These are phyloP conservation scores for Pseudozyma pruni DNA, from an alignment of 1,284 basidiomycete genomes.

Conservation along the genomic window DNA sequence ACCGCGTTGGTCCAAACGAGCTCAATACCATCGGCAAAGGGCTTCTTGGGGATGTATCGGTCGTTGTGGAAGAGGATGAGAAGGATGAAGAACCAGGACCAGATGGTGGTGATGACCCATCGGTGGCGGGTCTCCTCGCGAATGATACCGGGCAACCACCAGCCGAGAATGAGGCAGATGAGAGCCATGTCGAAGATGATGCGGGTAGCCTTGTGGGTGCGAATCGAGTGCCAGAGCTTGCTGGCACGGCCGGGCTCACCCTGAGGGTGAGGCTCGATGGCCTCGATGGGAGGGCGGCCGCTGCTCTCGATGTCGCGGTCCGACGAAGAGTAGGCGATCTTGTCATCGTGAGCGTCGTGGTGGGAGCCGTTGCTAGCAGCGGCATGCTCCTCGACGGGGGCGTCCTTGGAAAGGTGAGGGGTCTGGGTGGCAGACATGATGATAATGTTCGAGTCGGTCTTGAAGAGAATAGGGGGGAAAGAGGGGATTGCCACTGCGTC, in stretches of 20 bases:
- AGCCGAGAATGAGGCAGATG: conserved; percentile 48
- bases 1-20: conserved; percentile 40
- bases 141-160: conserved; percentile 55
- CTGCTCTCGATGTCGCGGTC: conserved; percentile 50
- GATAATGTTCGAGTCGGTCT: neutral
- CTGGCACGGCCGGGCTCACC: conserved; percentile 41
- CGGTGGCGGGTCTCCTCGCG: conserved; percentile 46
- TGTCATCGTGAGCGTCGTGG: conserved; percentile 42
- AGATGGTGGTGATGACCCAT: conserved; percentile 55
- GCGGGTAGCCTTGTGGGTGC: conserved; percentile 39
- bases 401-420: conserved; percentile 38
- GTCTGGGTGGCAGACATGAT: conserved; percentile 35
- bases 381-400: conserved; percentile 18
- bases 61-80: conserved; percentile 64
- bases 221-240: conserved; percentile 42
- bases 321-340: conserved; percentile 42
- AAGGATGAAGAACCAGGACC: conserved; percentile 62
- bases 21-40: conserved; percentile 48
- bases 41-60: conserved; percentile 58
- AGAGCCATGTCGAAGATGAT: conserved; percentile 36
- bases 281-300: conserved; percentile 29
- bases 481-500: conserved; percentile 2
- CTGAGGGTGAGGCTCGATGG: conserved; percentile 47
- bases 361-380: conserved; percentile 35
- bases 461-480: neutral